Evolutionary conservation across 768 basidiomycete genomes (phyloP).

Genomic region (Tulasnella sp.): DNA sequence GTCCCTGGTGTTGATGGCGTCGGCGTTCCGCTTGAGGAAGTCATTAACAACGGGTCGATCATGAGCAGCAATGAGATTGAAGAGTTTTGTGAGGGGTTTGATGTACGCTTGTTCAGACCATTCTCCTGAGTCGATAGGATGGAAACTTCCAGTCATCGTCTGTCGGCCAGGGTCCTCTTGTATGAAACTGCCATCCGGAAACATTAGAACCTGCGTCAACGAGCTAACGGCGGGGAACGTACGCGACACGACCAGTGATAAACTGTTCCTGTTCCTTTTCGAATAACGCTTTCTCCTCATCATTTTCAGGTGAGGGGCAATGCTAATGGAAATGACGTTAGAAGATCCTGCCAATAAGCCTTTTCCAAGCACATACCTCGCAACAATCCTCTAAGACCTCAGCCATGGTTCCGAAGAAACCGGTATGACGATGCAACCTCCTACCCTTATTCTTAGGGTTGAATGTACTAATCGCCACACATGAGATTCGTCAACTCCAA

Average conservation of each 20-base stretch:
- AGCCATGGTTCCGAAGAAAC: constrained; percentile 46
- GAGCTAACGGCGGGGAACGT: constrained; percentile 19
- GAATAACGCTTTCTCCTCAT: constrained; percentile 43
- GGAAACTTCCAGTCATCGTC: constrained; percentile 49
- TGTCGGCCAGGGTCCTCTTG: constrained; percentile 50
- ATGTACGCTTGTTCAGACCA: constrained; percentile 54
- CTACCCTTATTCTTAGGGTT: constrained; percentile 52
- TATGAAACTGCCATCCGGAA: constrained; percentile 34
- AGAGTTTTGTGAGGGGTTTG: constrained; percentile 41
- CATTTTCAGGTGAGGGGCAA: constrained; percentile 43
- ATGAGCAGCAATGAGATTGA: constrained; percentile 39
- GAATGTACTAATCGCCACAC: constrained; percentile 33
- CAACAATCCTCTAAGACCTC: constrained; percentile 52
- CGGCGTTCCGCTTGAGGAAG: constrained; percentile 33
- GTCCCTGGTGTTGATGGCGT: constrained; percentile 35
- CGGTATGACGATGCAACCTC: constrained; percentile 48
- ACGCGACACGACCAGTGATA: constrained; percentile 43
- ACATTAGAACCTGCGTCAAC: neutral
- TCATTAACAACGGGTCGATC: constrained; percentile 33
- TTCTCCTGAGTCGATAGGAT: constrained; percentile 53
- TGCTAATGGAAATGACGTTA: constrained; percentile 26
- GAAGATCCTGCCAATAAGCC: neutral
- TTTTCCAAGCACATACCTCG: constrained; percentile 30
- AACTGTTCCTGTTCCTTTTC: constrained; percentile 41
- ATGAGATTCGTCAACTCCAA: neutral